Conservation (phyloP, 176 grass and related monocot species). For the Aegilops bicornis region DNA sequence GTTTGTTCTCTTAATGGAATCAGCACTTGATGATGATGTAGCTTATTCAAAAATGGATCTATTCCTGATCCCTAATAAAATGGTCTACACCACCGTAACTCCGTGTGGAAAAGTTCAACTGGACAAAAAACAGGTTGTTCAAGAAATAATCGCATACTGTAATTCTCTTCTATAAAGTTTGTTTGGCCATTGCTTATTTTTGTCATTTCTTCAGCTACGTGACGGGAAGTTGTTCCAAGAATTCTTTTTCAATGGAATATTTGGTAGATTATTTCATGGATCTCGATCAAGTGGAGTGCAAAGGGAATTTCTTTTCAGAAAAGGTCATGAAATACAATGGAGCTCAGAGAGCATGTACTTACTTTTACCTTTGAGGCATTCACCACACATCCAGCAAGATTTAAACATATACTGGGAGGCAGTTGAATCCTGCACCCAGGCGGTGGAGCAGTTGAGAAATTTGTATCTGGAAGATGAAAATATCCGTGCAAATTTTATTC, state of each 20-base stretch:
- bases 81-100: constrained; percentile 66
- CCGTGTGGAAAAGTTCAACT: constrained; percentile 69
- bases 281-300: constrained; percentile 44
- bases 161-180: constrained; percentile 24
- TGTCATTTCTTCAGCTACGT: constrained; percentile 50
- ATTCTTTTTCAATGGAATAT: constrained; percentile 95
- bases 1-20: constrained; percentile 81
- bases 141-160: constrained; percentile 22
- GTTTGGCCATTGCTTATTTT: constrained; percentile 23
- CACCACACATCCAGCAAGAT: constrained; percentile 32
- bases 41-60: constrained; percentile 67
- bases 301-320: constrained; percentile 77
- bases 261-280: constrained; percentile 75
- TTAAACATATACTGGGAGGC: constrained; percentile 71
- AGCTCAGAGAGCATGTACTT: constrained; percentile 70
- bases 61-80: constrained; percentile 74
- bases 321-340: constrained; percentile 69
- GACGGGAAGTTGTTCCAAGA: constrained; percentile 86
- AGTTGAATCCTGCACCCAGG: constrained; percentile 55
- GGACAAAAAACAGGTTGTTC: constrained; percentile 75
- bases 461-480: constrained; percentile 51
- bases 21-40: constrained; percentile 80
- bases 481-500: constrained; percentile 11
- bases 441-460: constrained; percentile 63
- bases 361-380: constrained; percentile 70